Base-by-base conservation (phyloP, 2,329 filamentous ascomycete genomes). In the Scedosporium boydii region DNA sequence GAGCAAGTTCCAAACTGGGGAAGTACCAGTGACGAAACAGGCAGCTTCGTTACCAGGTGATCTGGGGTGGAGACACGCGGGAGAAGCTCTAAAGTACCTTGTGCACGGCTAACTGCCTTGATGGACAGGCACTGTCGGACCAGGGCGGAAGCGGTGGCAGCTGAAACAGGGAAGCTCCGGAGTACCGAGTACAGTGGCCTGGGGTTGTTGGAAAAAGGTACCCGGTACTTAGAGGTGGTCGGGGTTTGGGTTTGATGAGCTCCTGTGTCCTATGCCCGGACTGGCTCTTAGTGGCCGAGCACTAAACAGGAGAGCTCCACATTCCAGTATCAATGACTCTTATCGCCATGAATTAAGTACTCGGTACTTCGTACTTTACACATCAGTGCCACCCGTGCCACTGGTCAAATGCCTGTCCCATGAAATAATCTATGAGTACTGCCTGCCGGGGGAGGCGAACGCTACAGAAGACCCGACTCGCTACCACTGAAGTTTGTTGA, bases 11-110 rank as follows among this genome's bases (percentile, higher is more conserved):
- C n/a, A 48, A 23, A 48, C 21, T n/a, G 44, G 44, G 16, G 44
- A 26, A 26, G 51, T 55, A 55, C 23, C 51, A 55, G 51, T 55
- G 29, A 44, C 21, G 58, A 46, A 53, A 16, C 44, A 60, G 59
- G 59, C 59, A 60, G 59, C 59, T 60, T 55, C 51, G 51, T 55
- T 55, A 34, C 44, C 21, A 44, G 58, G 23, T 44, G 58, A 44
- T 27, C 23, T 23, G n/a, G 23, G 42, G 59, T 26, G 21, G 42
- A 38, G 56, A 38, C 26, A 26, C 26, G n/a, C 42, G 34, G 58
- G 44, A 16, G 59, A 23, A 26, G 53, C 44, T 23, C 27, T 7
- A 9, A 55, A 12, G 23, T 18, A 18, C 18, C 21, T 23, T 23
- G 21, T 18, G 23, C 48, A 6, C n/a, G 10, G 48, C 21, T n/a